Evolutionary conservation across 1,284 basidiomycete species (phyloP), one percentile per base, ranked within the genome.

Genomic region (Boletus albobrunnescens): DNA sequence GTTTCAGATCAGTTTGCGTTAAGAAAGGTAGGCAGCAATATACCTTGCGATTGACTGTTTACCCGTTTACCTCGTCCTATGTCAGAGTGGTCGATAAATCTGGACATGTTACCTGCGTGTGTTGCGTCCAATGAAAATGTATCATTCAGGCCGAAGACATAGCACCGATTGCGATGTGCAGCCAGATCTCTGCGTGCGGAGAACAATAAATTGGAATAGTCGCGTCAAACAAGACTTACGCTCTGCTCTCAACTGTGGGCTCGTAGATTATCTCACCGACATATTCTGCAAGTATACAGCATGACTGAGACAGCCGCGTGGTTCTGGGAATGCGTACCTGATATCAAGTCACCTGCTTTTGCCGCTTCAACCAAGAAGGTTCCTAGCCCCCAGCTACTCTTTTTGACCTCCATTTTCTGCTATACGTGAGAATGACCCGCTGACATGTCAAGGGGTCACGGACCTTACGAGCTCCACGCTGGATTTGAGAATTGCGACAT

Each of bases 51-150:
- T 6, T 52, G 44, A 46, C 74, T 75, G 55, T 82, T 84, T 1
- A 64, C 55, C 19, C 30, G 53, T 16, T 23, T 46, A 12, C 52
- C 22, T 33, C 28, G 43, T 36, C 52, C 53, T 11, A 33, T 35
- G 20, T 11, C 43, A 14, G 69, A 63, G 56, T 85, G 81, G 53
- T 87, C 81, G 38, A 84, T 73, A 54, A 77, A 85, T 20, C 81
- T 68, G 6, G 79, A 71, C 17, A 71, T 67, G 46, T 84, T 83
- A 3, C 82, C 84, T 1, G 69, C 68, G 28, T 66, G 71, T 3
- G 71, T 63, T 37, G 77, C 69, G 58, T 87, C 84, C 7, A 84
- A 57, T 3, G 71, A 61, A 17, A 72, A 50, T 0, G 57, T 56
- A 0, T 56, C 32, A 45, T 78, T 73, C n/a, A 83, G 59, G 12